Percentiles rank a stretch among this genome's conserved stretches.
Conservation (phyloP, 2,329 filamentous ascomycete genomes). For the Calonectria crousiana region DNA sequence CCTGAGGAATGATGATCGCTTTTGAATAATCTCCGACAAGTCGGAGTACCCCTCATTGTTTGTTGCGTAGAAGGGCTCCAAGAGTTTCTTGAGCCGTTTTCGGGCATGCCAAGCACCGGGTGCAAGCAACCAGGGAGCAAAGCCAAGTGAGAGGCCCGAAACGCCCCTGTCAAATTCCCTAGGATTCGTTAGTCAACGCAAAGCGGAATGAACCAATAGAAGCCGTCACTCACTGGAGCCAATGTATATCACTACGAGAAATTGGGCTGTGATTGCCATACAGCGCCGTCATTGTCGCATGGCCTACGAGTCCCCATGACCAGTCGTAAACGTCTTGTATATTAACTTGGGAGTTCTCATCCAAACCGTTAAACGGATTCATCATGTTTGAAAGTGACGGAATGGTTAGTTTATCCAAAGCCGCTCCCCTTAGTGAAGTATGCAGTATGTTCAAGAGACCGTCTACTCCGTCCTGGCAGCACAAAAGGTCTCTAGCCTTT, state of each 20-base stretch:
- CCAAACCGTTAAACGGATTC: constrained; percentile 17
- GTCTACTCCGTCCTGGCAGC: neutral
- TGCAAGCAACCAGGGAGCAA: constrained; percentile 6
- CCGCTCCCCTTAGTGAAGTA: constrained; percentile 18
- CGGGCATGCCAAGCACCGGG: neutral
- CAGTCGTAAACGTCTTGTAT: constrained; percentile 52
- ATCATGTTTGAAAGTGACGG: constrained; percentile 3
- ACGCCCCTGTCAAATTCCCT: constrained; percentile 19
- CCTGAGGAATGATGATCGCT: constrained; percentile 1
- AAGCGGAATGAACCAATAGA: neutral
- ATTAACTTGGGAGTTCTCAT: neutral
- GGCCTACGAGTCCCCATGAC: constrained; percentile 52
- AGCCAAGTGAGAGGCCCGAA: neutral
- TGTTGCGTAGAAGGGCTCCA: neutral
- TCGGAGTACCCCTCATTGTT: neutral
- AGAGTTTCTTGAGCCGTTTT: neutral
- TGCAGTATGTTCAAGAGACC: constrained; percentile 24
- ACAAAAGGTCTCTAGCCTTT: neutral
- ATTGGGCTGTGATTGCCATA: constrained; percentile 58
- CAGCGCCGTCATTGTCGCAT: constrained; percentile 53
- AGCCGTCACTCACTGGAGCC: constrained; percentile 48
- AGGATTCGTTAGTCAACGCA: neutral
- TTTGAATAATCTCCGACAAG: constrained; percentile 8
- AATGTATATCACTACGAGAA: constrained; percentile 42
- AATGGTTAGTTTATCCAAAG: constrained; percentile 26